Base-by-base conservation (phyloP, 2,329 filamentous ascomycete species). In the Calonectria multiphialidica region DNA sequence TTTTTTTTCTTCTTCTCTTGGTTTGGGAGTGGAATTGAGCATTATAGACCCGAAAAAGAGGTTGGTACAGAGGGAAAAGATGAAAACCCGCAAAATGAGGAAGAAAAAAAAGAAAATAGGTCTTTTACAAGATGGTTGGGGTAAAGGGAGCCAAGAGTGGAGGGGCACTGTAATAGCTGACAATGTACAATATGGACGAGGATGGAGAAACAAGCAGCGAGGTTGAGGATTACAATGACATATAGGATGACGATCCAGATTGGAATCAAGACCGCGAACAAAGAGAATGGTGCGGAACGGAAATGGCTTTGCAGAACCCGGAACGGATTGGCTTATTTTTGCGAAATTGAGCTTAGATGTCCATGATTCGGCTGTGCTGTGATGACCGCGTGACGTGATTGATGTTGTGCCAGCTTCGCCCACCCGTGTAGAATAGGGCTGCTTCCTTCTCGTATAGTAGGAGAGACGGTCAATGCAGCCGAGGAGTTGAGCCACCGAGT, bases 1-100 rank as follows among this genome's bases (percentile, higher is more conserved):
- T 73, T 64, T 80, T 77, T 74, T 69, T 73, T 78, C 72, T 78
- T 75, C 72, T 66, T 67, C 37, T 64, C 67, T 71, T 71, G 62
- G 68, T 68, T 57, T 65, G 69, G 71, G 70, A 10, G 47, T 16
- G 49, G 69, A 49, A 69, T 74, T 71, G 47, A 77, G 75, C 79
- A 81, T 78, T 72, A 81, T 81, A 81, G 79, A 81, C 70, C 69
- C 76, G 70, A 74, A 75, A 76, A 78, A 74, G 74, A 76, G 70
- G 74, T 72, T 74, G 72, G 61, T 57, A 63, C 40, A 64, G 50
- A 75, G 64, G 49, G 64, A 72, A 72, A 76, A 75, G 59, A 75
- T 25, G 68, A 76, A 76, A 74, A 77, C 53, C 61, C 61, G 62
- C 49, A 67, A 72, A 62, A 30, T 30, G 57, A 62, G 40, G 23